These are phyloP conservation scores for Nakazawaea molendinolei DNA, from an alignment of 805 yeast genomes.

Conservation along the genomic window DNA sequence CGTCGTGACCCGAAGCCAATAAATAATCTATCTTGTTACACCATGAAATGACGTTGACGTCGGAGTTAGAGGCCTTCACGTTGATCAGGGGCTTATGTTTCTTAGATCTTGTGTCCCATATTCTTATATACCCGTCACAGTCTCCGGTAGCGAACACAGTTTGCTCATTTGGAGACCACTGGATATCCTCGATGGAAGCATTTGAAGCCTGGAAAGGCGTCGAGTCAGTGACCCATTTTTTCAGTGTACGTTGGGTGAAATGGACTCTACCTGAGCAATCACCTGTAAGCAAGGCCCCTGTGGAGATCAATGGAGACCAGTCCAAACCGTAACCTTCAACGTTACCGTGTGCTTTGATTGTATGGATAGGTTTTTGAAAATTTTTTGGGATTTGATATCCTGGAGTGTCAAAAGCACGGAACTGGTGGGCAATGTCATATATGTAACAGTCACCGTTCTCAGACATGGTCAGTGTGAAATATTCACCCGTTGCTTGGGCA, in stretches of 20 bases:
- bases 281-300: slow-evolving; percentile 83
- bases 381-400: slow-evolving; percentile 76
- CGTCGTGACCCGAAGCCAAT: slow-evolving; percentile 94
- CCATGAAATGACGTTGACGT: slow-evolving; percentile 96
- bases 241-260: slow-evolving; percentile 68
- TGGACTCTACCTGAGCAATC: slow-evolving; percentile 82
- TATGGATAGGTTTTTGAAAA: slow-evolving; percentile 74
- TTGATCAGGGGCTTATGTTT: slow-evolving; percentile 87
- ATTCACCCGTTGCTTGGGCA: slow-evolving; percentile 67
- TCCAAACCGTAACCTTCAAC: slow-evolving; percentile 98
- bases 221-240: slow-evolving; percentile 81
- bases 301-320: slow-evolving; percentile 83
- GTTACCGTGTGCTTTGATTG: slow-evolving; percentile 78
- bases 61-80: slow-evolving; percentile 71
- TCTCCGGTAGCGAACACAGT: slow-evolving; percentile 97
- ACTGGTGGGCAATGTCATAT: slow-evolving; percentile 75
- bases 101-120: slow-evolving; percentile 96
- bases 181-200: slow-evolving; percentile 89
- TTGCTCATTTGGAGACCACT: slow-evolving; percentile 89
- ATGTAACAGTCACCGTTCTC: slow-evolving; percentile 88
- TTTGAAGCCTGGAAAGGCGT: slow-evolving; percentile 66
- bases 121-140: slow-evolving; percentile 82
- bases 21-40: slow-evolving; percentile 79
- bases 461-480: slow-evolving; percentile 78
- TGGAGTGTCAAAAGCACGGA: slow-evolving; percentile 80